phyloP scores from a whole-genome alignment of 306 rosid species.

The Prunus padus region DNA sequence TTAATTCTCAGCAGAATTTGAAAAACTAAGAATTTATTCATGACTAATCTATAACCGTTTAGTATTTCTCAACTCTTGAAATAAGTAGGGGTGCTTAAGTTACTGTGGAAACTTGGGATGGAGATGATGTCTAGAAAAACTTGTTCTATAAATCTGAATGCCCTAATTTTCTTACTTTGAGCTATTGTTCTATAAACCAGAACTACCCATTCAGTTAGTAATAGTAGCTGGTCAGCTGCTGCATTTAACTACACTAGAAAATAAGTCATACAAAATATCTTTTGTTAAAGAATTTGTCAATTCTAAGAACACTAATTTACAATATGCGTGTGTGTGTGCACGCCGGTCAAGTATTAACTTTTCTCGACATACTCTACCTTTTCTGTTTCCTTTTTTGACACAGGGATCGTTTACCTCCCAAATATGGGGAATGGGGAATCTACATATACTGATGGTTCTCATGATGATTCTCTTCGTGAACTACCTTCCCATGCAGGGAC shows the following conservation, averaged over 20 bases:
- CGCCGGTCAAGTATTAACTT: background rate
- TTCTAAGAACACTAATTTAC: background rate
- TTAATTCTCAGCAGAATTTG: too few species aligned
- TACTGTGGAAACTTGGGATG: too few species aligned
- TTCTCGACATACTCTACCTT: background rate
- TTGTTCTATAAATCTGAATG: background rate
- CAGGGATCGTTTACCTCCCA: constrained; percentile 28
- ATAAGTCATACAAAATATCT: background rate
- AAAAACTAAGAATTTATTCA: background rate
- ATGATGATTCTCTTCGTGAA: constrained; percentile 26
- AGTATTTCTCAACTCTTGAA: background rate
- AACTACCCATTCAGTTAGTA: background rate
- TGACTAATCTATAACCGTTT: background rate
- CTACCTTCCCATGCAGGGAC: constrained; percentile 35
- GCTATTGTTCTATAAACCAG: background rate
- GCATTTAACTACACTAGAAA: background rate
- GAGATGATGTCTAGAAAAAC: background rate
- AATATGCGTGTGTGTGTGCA: background rate
- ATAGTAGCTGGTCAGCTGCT: background rate
- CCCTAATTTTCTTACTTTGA: background rate
- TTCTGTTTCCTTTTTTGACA: constrained; percentile 10
- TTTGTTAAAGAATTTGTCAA: background rate
- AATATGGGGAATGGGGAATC: constrained; percentile 74
- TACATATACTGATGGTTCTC: constrained; percentile 33
- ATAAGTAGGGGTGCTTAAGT: too few species aligned